Base-by-base conservation (phyloP, 1,284 basidiomycete genomes). In the Cryptococcus sp. region DNA sequence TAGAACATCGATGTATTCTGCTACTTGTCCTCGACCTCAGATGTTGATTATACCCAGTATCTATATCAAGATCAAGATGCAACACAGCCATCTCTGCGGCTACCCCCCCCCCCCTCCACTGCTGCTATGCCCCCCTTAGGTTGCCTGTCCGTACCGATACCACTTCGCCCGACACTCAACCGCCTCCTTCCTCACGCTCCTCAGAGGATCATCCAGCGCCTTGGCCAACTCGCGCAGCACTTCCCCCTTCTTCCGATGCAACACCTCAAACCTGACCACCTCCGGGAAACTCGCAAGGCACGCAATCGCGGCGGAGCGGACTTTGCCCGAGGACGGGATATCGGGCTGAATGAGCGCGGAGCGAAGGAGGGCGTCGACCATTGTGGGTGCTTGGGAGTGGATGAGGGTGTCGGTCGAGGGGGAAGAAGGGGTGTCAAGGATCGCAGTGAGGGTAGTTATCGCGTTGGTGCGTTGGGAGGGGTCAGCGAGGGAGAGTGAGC, bases 201-300 rank as follows among this genome's bases (percentile, higher is more conserved):
- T 80, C 69, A 87, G 88, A 2, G 88, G 87, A 76, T 97, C 94
- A 71, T 97, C 94, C 46, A 96, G 75, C 9, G 82, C 83, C 55
- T 80, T 82, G 0, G 82, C 87, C 24, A 99, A 80, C 55, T 87
- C 85, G 37, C 84, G 84, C 49, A 97, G 76, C 9, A 97, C 89
- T 0, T 72, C 75, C 1, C 81, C 63, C 75, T 89, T 94, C 67
- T 84, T 81, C 6, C 86, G 85, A 67, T 90, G 87, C 53, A 96
- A 79, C 21, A 86, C 78, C 65, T 89, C 87, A 73, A 88, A 93
- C 47, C 87, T 84, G 53, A 94, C 84, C 23, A 85, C 81, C 48
- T 79, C 82, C 0, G 91, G 91, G 49, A 98, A 75, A 9, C 84
- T 77, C 1, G 81, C 83, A 4, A 98, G 79, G 64, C 86, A 89